Evolutionary conservation across 257 asterid species (phyloP), one percentile per base, ranked within the genome.

Genomic region (Paulownia fortunei): DNA sequence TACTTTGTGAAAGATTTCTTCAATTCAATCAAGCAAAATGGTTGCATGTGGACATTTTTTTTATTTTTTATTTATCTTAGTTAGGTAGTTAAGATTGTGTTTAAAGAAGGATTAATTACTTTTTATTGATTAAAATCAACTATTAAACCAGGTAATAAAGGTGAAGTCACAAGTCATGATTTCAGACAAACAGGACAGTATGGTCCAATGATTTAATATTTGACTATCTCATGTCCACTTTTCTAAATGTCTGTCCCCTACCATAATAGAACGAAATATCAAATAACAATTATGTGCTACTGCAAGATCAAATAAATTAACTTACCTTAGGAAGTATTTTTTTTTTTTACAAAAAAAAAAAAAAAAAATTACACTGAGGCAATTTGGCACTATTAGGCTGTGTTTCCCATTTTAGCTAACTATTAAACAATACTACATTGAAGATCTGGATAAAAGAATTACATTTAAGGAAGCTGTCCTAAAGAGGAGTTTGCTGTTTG

Each of bases 171-270:
- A 63, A 70, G 62, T 51, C 37, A 62, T 49, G 74, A 76, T 52
- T 70, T 41, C 16, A 62, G 75, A 76, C 77, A 4, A 68, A 42
- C n/a, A 5, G 36, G 34, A 26, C 46, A 69, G 7, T 60, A 55
- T 81, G 67, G 76, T 81, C 82, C 85, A 63, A 54, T 76, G 76
- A 81, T 81, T 62, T 75, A 80, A 34, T 15, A 49, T 49, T 66
- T 54, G 76, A 76, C 78, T 10, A 69, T 81, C 81, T 69, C 64
- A 51, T 70, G 15, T 44, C 66, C 24, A 59, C 69, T 80, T 67
- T 74, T 59, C 24, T 6, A 68, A 58, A 67, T 59, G 60, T 23
- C 39, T 60, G 55, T 9, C 76, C 37, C 70, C 69, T 52, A 52
- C 72, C 73, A 47, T 13, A 54, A 41, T 23, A 42, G 34, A 73